phyloP scores from a whole-genome alignment of 2,329 filamentous ascomycete species.

The Phialemonium atrogriseum region DNA sequence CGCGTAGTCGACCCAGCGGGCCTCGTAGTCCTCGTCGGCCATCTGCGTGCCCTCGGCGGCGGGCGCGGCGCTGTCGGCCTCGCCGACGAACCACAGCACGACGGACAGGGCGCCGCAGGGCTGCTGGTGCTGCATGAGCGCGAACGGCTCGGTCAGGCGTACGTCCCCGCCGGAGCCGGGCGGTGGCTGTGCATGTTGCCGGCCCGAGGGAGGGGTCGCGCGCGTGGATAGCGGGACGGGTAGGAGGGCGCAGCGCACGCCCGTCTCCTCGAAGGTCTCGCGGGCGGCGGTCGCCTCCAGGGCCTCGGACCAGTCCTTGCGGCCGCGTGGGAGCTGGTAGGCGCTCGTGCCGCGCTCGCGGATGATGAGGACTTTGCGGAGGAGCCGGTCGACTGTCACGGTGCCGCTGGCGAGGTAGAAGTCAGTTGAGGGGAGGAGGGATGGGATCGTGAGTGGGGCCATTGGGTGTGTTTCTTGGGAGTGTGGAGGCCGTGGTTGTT shows the following conservation, averaged over 20 bases:
- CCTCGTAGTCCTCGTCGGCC: slow-evolving; percentile 9
- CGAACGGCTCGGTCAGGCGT: slow-evolving; percentile 9
- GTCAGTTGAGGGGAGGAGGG: slow-evolving; percentile 6
- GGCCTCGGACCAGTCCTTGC: slow-evolving; percentile 10
- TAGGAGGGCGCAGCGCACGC: slow-evolving; percentile 6
- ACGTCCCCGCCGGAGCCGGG: no score
- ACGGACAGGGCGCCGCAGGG: slow-evolving; percentile 9
- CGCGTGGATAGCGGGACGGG: slow-evolving; percentile 8
- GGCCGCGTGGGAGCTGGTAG: slow-evolving; percentile 11
- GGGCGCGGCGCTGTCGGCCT: slow-evolving; percentile 5
- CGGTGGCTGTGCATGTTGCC: slow-evolving; percentile 1
- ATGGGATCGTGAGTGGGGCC: slow-evolving; percentile 1
- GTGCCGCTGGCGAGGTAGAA: slow-evolving; percentile 11
- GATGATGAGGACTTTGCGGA: slow-evolving; percentile 7
- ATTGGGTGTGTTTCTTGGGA: no score
- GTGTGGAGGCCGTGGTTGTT: no score
- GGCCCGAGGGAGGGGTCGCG: slow-evolving; percentile 4
- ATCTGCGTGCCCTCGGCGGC: slow-evolving; percentile 4
- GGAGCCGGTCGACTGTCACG: slow-evolving; percentile 8
- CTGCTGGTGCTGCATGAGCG: slow-evolving; percentile 10
- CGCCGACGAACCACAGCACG: slow-evolving; percentile 9
- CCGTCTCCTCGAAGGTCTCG: slow-evolving; percentile 12
- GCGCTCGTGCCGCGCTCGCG: slow-evolving; percentile 2
- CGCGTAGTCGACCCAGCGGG: slow-evolving; percentile 8
- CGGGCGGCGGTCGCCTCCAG: slow-evolving; percentile 8